Evolutionary conservation across 148 eudicot genomes (phyloP).

Genomic region (Rhododendron ferrugineum): DNA sequence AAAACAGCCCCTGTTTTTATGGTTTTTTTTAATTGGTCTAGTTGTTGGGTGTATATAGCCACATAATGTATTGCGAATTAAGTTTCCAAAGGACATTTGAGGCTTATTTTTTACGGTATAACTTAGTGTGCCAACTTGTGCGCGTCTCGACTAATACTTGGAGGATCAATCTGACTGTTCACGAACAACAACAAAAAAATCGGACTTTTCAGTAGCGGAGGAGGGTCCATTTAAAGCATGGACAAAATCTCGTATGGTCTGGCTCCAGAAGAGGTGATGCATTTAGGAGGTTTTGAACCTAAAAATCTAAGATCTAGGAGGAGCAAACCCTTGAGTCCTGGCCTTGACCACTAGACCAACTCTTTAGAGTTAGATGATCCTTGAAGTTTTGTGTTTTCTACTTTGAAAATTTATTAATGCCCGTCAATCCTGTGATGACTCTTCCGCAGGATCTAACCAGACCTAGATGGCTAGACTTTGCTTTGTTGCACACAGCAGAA

Average conservation of each 20-base stretch:
- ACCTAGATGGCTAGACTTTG: not conserved
- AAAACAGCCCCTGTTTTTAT: not conserved
- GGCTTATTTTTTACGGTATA: no score
- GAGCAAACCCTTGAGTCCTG: no score
- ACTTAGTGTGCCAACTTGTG: no score
- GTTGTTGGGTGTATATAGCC: not conserved
- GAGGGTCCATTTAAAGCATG: not conserved
- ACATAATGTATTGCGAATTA: not conserved
- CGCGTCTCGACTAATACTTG: not conserved
- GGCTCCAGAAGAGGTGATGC: no score
- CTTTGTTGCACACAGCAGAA: not conserved
- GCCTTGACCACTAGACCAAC: not conserved
- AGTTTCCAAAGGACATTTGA: not conserved
- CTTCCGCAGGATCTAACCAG: no score
- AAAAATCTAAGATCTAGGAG: no score
- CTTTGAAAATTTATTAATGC: not conserved
- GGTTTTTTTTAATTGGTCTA: not conserved
- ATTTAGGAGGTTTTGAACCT: no score
- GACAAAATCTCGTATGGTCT: not conserved
- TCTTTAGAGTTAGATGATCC: not conserved
- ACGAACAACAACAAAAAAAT: no score
- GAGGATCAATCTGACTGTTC: not conserved
- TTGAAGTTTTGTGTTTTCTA: no score
- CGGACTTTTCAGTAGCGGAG: no score
- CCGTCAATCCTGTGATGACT: not conserved